Evolutionary conservation across 2,329 filamentous ascomycete species (phyloP).

Genomic region (Penicillium palitans): DNA sequence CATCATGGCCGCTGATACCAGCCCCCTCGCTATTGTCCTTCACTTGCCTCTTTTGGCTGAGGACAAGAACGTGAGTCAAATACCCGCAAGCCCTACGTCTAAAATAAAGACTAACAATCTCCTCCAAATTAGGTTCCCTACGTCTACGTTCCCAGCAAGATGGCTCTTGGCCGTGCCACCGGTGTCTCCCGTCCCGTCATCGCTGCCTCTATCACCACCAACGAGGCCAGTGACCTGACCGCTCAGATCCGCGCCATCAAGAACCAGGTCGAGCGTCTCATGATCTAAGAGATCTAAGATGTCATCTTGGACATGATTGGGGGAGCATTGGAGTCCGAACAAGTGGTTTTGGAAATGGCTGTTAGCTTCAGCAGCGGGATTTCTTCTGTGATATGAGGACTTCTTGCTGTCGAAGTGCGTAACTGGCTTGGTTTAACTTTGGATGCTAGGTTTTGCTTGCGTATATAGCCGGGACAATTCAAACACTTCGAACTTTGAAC

Average conservation of each 20-base stretch:
- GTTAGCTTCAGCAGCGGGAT: background rate
- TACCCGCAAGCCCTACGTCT: background rate
- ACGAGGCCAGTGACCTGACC: slow-evolving; percentile 84
- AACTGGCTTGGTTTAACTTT: background rate
- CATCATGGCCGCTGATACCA: slow-evolving; percentile 71
- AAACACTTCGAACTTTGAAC: slow-evolving; percentile 8
- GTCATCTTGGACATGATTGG: background rate
- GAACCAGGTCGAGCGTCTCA: slow-evolving; percentile 70
- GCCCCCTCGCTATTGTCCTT: slow-evolving; percentile 81
- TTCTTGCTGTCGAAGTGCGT: background rate
- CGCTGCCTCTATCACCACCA: slow-evolving; percentile 82
- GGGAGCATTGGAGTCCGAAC: background rate
- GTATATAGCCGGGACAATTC: slow-evolving; percentile 4
- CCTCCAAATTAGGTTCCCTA: slow-evolving; percentile 51
- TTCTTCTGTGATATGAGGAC: background rate
- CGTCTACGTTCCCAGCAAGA: slow-evolving; percentile 74
- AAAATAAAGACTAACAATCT: background rate
- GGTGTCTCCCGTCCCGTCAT: slow-evolving; percentile 89
- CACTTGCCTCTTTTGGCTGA: slow-evolving; percentile 88
- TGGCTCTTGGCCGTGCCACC: slow-evolving; percentile 82
- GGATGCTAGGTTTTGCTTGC: background rate
- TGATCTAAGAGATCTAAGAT: slow-evolving; percentile 11
- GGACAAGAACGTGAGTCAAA: slow-evolving; percentile 57
- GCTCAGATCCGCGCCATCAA: slow-evolving; percentile 84
- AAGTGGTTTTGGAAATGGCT: background rate